Conservation (phyloP, 352 stramenopile species). For the Phytopythium vexans region DNA sequence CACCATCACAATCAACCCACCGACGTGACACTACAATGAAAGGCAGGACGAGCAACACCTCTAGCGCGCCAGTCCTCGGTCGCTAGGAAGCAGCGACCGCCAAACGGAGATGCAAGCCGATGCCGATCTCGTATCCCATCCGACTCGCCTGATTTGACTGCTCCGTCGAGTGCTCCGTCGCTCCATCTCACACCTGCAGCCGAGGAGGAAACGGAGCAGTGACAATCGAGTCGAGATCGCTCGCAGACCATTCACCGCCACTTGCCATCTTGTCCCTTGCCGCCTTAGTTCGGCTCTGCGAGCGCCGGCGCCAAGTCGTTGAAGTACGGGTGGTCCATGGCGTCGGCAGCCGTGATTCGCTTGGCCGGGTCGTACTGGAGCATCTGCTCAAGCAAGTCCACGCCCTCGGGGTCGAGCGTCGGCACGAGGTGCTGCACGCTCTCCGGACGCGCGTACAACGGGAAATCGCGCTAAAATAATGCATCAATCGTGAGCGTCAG, state of each 20-base stretch:
- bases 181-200: neutral
- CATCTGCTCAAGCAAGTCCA: slow-evolving; percentile 93
- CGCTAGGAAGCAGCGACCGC: too few species aligned
- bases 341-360: slow-evolving; percentile 92
- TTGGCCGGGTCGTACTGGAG: slow-evolving; percentile 87
- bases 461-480: slow-evolving; percentile 81
- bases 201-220: neutral
- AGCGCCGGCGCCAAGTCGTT: slow-evolving; percentile 84
- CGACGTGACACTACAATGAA: too few species aligned
- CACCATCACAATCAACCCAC: too few species aligned
- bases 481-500: neutral
- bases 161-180: too few species aligned
- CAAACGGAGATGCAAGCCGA: too few species aligned
- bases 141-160: too few species aligned
- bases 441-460: slow-evolving; percentile 87
- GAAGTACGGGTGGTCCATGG: slow-evolving; percentile 98
- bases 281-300: slow-evolving; percentile 48
- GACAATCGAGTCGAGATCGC: slow-evolving; percentile 4
- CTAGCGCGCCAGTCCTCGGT: too few species aligned
- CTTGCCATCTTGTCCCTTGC: neutral
- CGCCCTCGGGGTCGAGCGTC: slow-evolving; percentile 85
- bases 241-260: neutral
- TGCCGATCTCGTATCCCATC: too few species aligned
- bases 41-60: too few species aligned
- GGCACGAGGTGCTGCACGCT: slow-evolving; percentile 90